Conservation (phyloP, 495 filamentous ascomycete genomes). For the Podospora tetraspora region DNA sequence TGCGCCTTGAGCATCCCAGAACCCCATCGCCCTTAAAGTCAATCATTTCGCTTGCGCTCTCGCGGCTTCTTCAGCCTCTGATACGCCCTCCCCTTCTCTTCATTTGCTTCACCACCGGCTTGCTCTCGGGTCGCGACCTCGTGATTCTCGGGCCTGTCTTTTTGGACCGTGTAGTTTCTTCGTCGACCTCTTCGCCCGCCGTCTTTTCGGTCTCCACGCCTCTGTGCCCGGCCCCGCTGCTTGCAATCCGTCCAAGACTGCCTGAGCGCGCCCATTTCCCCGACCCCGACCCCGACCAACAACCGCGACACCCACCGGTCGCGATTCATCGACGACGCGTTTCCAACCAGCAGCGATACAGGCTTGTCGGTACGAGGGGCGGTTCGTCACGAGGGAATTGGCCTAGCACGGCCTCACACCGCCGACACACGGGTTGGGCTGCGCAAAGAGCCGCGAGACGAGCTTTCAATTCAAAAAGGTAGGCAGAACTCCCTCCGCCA, state of each 20-base stretch:
- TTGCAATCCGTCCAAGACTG: slow-evolving; percentile 3
- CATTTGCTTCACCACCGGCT: slow-evolving; percentile 27
- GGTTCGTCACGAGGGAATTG: slow-evolving; percentile 17
- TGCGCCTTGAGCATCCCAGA: slow-evolving; percentile 34
- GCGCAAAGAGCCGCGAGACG: slow-evolving; percentile 13
- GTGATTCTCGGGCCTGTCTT: slow-evolving; percentile 18
- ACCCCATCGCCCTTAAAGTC: slow-evolving; percentile 39
- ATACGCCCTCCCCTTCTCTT: slow-evolving; percentile 29
- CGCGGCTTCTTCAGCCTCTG: slow-evolving; percentile 36
- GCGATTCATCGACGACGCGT: slow-evolving; percentile 17
- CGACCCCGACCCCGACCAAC: slow-evolving; percentile 13
- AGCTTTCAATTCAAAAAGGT: slow-evolving; percentile 12
- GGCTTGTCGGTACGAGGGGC: slow-evolving; percentile 10
- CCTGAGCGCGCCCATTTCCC: slow-evolving; percentile 30
- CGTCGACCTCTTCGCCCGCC: slow-evolving; percentile 20
- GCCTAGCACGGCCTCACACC: slow-evolving; percentile 21
- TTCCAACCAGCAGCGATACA: slow-evolving; percentile 1
- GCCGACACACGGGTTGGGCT: slow-evolving; percentile 26
- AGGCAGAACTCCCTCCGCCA: neutral
- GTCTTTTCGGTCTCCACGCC: neutral
- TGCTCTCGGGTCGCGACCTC: slow-evolving; percentile 22
- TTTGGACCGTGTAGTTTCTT: slow-evolving; percentile 22
- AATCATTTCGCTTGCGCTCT: slow-evolving; percentile 48
- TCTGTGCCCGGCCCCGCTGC: neutral
- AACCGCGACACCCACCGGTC: slow-evolving; percentile 11